Percentiles rank a stretch among this genome's conserved stretches.
Evolutionary conservation across 1,284 basidiomycete genomes (phyloP).

Genomic region (Calocybe gambosa): DNA sequence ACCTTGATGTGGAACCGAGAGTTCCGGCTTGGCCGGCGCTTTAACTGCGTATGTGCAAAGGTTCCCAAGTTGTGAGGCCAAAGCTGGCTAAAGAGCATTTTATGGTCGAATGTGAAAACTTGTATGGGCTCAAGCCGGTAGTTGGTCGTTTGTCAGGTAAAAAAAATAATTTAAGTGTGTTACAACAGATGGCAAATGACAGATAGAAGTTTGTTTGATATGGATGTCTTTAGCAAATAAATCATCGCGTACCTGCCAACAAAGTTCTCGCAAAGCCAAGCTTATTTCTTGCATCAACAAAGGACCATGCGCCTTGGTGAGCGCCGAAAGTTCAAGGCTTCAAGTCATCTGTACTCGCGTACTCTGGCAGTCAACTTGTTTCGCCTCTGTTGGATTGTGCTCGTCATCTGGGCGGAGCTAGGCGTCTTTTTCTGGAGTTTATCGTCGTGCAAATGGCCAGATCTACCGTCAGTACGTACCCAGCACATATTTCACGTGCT

Average conservation of each 20-base stretch:
- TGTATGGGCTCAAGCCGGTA: neutral
- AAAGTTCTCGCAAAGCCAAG: slow-evolving; percentile 2
- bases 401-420: slow-evolving; percentile 65
- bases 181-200: neutral
- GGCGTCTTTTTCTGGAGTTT: slow-evolving; percentile 47
- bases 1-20: neutral
- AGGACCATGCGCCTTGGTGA: slow-evolving; percentile 24
- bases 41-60: neutral
- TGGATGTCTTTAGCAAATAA: neutral
- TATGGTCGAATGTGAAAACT: neutral
- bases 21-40: neutral
- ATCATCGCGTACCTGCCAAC: neutral
- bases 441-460: slow-evolving; percentile 49
- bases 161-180: no score
- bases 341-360: slow-evolving; percentile 28
- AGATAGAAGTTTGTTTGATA: neutral
- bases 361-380: slow-evolving; percentile 35
- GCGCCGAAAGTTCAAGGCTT: slow-evolving; percentile 20
- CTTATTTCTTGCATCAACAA: slow-evolving; percentile 1
- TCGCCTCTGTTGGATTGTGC: slow-evolving; percentile 51
- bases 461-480: slow-evolving; percentile 23
- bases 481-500: slow-evolving; percentile 8
- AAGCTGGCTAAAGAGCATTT: neutral
- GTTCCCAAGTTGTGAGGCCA: neutral
- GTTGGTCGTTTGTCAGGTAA: neutral